phyloP scores from a whole-genome alignment of 2,329 filamentous ascomycete species.

The Hymenoscyphus albidus region DNA sequence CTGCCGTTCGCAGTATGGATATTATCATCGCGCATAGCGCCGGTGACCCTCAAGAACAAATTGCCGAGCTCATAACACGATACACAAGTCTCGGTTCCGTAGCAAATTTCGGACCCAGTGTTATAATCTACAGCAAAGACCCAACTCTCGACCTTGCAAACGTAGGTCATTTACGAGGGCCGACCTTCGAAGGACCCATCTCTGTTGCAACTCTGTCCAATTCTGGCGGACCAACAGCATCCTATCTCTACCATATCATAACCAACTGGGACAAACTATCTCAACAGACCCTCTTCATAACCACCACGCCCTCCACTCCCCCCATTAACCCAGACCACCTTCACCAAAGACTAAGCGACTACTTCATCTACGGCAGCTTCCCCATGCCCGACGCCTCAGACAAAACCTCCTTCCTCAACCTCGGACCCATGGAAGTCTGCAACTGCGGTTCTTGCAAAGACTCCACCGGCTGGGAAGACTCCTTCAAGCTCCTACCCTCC shows the following conservation, averaged over 20 bases:
- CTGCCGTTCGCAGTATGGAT: conserved; percentile 25
- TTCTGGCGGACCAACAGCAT: conserved; percentile 42
- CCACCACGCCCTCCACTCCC: conserved; percentile 23
- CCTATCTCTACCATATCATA: conserved; percentile 45
- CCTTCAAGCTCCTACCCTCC: conserved; percentile 36
- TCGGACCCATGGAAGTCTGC: conserved; percentile 40
- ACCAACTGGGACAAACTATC: conserved; percentile 42
- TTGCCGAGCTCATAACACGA: conserved; percentile 21
- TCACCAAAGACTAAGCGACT: conserved; percentile 18
- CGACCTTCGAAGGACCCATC: conserved; percentile 17
- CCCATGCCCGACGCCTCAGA: conserved; percentile 40
- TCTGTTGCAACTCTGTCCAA: conserved; percentile 36
- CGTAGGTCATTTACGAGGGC: conserved; percentile 10
- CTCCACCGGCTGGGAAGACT: conserved; percentile 39
- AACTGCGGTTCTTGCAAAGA: conserved; percentile 40
- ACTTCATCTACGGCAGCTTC: conserved; percentile 31
- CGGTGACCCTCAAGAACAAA: conserved; percentile 21
- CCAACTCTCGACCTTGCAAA: conserved; percentile 9
- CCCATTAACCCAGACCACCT: conserved; percentile 10
- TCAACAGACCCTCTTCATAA: conserved; percentile 44
- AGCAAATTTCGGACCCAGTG: conserved; percentile 14
- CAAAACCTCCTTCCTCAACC: conserved; percentile 41
- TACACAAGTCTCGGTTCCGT: conserved; percentile 20
- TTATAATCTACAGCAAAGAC: conserved; percentile 33
- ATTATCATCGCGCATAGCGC: conserved; percentile 30